These are phyloP conservation scores for Boechera stricta DNA, from an alignment of 345 rosid genomes.

Conservation along the genomic window DNA sequence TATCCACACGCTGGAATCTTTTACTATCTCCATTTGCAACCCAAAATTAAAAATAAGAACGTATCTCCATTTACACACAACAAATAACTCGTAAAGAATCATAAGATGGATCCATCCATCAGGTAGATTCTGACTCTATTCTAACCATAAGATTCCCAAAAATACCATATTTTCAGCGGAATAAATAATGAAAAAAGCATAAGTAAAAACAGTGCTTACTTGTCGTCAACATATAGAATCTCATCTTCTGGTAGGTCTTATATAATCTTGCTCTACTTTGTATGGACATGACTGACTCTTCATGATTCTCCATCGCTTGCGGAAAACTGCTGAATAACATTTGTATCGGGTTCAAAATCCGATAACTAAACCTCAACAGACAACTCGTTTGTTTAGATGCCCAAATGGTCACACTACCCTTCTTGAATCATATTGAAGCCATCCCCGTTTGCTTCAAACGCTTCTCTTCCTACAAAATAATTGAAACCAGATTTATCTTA, in stretches of 20 bases:
- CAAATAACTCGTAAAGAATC: constrained; percentile 27
- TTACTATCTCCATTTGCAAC: constrained; percentile 28
- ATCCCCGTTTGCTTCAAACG: constrained; percentile 38
- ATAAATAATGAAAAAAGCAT: not conserved
- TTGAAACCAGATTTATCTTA: not conserved
- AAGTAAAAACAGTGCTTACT: constrained; percentile 39
- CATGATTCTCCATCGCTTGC: constrained; percentile 2
- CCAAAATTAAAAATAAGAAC: not conserved
- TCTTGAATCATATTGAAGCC: constrained; percentile 35
- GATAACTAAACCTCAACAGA: constrained; percentile 14
- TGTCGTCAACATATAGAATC: constrained; percentile 13
- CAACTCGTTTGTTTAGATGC: not conserved
- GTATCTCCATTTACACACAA: constrained; percentile 38
- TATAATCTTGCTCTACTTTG: constrained; percentile 10
- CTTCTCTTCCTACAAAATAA: constrained; percentile 36
- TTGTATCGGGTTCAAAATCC: constrained; percentile 24
- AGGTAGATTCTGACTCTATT: constrained; percentile 26
- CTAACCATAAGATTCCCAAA: constrained; percentile 6
- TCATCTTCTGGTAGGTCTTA: constrained; percentile 23
- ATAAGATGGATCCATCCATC: constrained; percentile 35
- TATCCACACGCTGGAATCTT: not conserved
- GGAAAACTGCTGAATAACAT: not conserved
- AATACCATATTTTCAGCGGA: constrained; percentile 21
- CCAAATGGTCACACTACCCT: not conserved
- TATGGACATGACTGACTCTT: not conserved